Conservation (phyloP, 1,284 basidiomycete genomes). For the Cryptococcus floricola region DNA sequence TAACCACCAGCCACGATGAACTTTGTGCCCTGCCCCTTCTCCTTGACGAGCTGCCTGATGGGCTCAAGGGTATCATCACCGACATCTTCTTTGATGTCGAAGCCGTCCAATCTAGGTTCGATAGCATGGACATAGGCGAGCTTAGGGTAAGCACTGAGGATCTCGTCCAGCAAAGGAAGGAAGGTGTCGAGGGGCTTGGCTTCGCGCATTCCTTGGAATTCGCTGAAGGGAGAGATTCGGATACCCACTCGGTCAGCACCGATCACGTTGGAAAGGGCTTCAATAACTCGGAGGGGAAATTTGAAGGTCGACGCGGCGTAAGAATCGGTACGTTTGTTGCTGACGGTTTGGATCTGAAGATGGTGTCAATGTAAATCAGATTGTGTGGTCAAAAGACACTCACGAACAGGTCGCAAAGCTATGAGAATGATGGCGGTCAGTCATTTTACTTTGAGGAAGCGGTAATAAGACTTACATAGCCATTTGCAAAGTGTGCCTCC, state of each 20-base stretch:
- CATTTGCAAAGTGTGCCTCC: slow-evolving; percentile 56
- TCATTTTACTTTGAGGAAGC: neutral
- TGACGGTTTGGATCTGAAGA: slow-evolving; percentile 47
- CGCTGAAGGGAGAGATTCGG: slow-evolving; percentile 56
- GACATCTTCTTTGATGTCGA: slow-evolving; percentile 20
- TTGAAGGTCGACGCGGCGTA: slow-evolving; percentile 61
- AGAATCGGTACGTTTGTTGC: slow-evolving; percentile 58
- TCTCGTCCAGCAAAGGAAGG: slow-evolving; percentile 9
- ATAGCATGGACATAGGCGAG: slow-evolving; percentile 60
- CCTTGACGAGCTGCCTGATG: slow-evolving; percentile 16
- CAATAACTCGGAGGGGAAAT: slow-evolving; percentile 57
- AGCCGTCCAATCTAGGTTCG: slow-evolving; percentile 48
- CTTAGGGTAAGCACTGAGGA: slow-evolving; percentile 50
- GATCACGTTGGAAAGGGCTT: slow-evolving; percentile 53
- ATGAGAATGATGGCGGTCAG: neutral
- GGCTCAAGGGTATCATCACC: slow-evolving; percentile 17
- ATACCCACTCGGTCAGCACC: slow-evolving; percentile 55
- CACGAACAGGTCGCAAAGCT: slow-evolving; percentile 55
- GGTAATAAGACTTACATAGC: slow-evolving; percentile 4
- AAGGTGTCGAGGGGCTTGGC: slow-evolving; percentile 5
- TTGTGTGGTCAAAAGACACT: slow-evolving; percentile 51
- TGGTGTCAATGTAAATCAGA: slow-evolving; percentile 36
- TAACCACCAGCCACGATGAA: slow-evolving; percentile 57
- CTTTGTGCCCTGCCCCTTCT: slow-evolving; percentile 15
- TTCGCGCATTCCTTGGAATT: slow-evolving; percentile 46